Conservation (phyloP, 164 flowering plant genomes). For the Vitis rupestris region DNA sequence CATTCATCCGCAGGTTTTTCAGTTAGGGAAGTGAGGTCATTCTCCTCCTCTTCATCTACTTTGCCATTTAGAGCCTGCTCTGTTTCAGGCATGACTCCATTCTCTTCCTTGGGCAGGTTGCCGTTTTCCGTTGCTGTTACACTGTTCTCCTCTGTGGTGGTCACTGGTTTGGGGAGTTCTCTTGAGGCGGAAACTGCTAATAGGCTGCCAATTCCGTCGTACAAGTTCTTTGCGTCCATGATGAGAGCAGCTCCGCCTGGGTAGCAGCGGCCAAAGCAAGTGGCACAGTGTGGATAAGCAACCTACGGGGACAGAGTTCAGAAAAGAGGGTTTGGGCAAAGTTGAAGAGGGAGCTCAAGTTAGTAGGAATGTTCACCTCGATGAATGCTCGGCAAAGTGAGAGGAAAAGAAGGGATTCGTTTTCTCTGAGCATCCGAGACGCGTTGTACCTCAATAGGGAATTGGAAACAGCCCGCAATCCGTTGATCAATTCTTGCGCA, state of each 20-base stretch:
- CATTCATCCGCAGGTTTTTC: neutral
- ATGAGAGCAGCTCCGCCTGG: slow-evolving; percentile 74
- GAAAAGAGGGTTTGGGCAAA: neutral
- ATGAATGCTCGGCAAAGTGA: slow-evolving; percentile 87
- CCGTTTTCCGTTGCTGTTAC: slow-evolving; percentile 50
- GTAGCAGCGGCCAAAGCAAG: slow-evolving; percentile 93
- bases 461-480: slow-evolving; percentile 80
- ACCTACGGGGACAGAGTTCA: slow-evolving; percentile 41
- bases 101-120: slow-evolving; percentile 27
- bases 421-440: slow-evolving; percentile 75
- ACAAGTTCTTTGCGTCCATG: slow-evolving; percentile 61
- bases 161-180: slow-evolving; percentile 45
- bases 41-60: slow-evolving; percentile 24
- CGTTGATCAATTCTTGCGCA: slow-evolving; percentile 81
- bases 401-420: slow-evolving; percentile 76
- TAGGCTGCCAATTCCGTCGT: slow-evolving; percentile 64
- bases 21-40: slow-evolving; percentile 10
- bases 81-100: slow-evolving; percentile 33
- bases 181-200: slow-evolving; percentile 50
- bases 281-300: slow-evolving; percentile 77
- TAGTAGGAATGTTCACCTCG: slow-evolving; percentile 48
- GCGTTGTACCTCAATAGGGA: slow-evolving; percentile 76
- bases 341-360: neutral
- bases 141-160: slow-evolving; percentile 27
- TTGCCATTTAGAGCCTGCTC: slow-evolving; percentile 28